Evolutionary conservation across 306 rosid genomes (phyloP).

Genomic region (Pyrus betulifolia): DNA sequence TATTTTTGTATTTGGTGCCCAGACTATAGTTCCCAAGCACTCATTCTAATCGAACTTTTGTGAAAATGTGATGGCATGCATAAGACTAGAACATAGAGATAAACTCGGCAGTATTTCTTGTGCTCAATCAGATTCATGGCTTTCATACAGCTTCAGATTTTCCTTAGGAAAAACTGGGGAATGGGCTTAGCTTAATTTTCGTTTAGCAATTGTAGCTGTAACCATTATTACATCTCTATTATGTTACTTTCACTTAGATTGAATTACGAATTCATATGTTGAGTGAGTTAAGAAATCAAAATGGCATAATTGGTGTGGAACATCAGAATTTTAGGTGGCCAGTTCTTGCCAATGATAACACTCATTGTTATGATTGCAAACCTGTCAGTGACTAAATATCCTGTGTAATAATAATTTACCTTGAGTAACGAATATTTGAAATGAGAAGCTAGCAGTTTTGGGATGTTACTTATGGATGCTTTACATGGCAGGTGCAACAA

Average conservation of each 20-base stretch:
- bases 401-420: not conserved
- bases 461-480: conserved; percentile 7
- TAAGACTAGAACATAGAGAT: not conserved
- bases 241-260: not conserved
- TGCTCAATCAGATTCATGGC: not conserved
- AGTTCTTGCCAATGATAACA: not conserved
- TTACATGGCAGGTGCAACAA: conserved; percentile 55
- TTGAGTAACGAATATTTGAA: not conserved
- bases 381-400: not conserved
- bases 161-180: not conserved
- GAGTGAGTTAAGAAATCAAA: not conserved
- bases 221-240: not conserved
- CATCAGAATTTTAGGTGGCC: not conserved
- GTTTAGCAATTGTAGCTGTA: not conserved
- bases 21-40: not conserved
- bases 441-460: not conserved
- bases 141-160: not conserved
- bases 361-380: not conserved
- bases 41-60: not conserved
- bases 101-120: not conserved
- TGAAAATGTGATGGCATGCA: not conserved
- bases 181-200: not conserved
- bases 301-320: not conserved
- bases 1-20: not conserved
- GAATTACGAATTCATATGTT: not conserved